A percentile compares a stretch with the other conserved stretches of the same genome.
Conservation (phyloP, 2,329 filamentous ascomycete genomes). For the Apiospora kogelbergensis region DNA sequence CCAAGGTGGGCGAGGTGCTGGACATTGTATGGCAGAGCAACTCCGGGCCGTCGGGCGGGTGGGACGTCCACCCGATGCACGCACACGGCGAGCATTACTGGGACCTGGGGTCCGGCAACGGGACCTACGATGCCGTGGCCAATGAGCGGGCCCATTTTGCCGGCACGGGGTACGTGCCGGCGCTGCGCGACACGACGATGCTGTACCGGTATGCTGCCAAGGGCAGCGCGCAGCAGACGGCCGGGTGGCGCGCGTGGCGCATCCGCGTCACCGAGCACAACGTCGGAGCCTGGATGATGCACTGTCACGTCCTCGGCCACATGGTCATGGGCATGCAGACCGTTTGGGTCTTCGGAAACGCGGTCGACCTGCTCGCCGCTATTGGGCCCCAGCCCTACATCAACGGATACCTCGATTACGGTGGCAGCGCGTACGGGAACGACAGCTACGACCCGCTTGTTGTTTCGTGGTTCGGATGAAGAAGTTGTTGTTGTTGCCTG, state of each 20-base stretch:
- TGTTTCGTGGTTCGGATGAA: neutral
- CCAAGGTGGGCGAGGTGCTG: constrained; percentile 54
- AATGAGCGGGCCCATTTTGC: constrained; percentile 42
- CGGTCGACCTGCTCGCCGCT: constrained; percentile 33
- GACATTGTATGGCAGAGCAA: constrained; percentile 52
- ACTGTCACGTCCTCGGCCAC: constrained; percentile 59
- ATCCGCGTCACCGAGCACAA: constrained; percentile 42
- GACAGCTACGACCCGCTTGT: constrained; percentile 33
- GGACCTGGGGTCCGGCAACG: constrained; percentile 53
- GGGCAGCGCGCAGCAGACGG: constrained; percentile 37
- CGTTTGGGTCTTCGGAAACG: constrained; percentile 41
- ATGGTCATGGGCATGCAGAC: constrained; percentile 56
- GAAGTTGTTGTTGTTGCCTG: neutral
- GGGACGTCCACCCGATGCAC: constrained; percentile 55
- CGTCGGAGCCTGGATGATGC: constrained; percentile 62
- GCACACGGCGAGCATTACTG: constrained; percentile 54
- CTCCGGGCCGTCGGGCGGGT: constrained; percentile 33
- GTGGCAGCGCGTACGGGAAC: constrained; percentile 47
- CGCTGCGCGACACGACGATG: constrained; percentile 49
- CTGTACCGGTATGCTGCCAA: constrained; percentile 52
- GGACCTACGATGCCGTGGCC: constrained; percentile 48
- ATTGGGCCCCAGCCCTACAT: constrained; percentile 34
- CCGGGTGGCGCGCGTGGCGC: constrained; percentile 63
- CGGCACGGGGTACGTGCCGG: constrained; percentile 33
- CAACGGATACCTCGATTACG: constrained; percentile 42